Evolutionary conservation across 208 protist genomes (phyloP).

Genomic region (Novymonas esmeraldas): DNA sequence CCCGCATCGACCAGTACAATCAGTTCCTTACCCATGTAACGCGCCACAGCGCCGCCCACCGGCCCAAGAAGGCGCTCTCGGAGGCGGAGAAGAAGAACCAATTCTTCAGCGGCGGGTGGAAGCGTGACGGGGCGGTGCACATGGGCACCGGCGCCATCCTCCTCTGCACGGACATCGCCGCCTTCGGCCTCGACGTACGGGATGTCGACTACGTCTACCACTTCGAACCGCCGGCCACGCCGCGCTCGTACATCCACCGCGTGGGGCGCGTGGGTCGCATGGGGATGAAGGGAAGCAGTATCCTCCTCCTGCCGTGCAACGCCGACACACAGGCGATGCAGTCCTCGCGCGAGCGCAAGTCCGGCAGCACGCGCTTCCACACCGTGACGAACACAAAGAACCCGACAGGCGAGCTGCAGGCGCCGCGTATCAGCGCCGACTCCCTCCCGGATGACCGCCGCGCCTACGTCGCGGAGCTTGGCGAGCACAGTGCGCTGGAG

Average conservation of each 20-base stretch:
- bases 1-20: constrained; percentile 85
- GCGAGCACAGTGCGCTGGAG: constrained; percentile 49
- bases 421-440: constrained; percentile 28
- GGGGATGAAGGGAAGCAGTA: constrained; percentile 87
- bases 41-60: constrained; percentile 4
- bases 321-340: constrained; percentile 22
- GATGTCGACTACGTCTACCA: constrained; percentile 94
- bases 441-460: constrained; percentile 39
- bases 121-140: constrained; percentile 57
- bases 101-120: constrained; percentile 79
- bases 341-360: constrained; percentile 64
- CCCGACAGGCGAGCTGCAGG: constrained; percentile 59
- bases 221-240: constrained; percentile 83
- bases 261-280: constrained; percentile 91
- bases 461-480: constrained; percentile 63
- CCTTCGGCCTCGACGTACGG: constrained; percentile 90
- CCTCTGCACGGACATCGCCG: constrained; percentile 89
- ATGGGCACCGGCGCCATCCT: constrained; percentile 84
- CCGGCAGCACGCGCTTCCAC: constrained; percentile 64
- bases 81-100: constrained; percentile 79
- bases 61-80: constrained; percentile 44
- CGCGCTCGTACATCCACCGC: constrained; percentile 88
- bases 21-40: constrained; percentile 71
- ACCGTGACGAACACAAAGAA: constrained; percentile 82
- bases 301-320: constrained; percentile 78